Conservation (phyloP, 768 basidiomycete genomes). For the Lyophyllum semitale region DNA sequence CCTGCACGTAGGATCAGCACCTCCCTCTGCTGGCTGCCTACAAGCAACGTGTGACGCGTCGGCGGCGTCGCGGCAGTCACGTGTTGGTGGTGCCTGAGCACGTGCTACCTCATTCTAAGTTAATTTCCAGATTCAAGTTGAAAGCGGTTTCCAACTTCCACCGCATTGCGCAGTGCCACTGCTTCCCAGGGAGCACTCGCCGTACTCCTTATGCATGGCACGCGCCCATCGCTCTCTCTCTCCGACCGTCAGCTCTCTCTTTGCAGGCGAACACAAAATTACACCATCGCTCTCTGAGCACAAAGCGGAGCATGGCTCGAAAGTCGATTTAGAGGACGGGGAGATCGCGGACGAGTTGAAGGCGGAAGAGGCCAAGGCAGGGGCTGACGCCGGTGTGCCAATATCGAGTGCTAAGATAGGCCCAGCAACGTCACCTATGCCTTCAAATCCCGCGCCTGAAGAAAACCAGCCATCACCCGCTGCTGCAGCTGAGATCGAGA, state of each 20-base stretch:
- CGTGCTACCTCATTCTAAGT: no score
- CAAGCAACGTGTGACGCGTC: no score
- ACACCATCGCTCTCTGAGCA: background rate
- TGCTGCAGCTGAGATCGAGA: background rate
- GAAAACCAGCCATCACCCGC: background rate
- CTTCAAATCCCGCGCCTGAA: no score
- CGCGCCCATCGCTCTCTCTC: constrained; percentile 6
- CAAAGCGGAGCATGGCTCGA: background rate
- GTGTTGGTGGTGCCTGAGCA: no score
- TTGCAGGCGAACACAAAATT: background rate
- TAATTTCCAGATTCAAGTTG: background rate
- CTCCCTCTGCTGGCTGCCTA: no score
- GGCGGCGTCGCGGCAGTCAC: no score
- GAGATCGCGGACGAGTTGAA: constrained; percentile 18
- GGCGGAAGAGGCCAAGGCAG: background rate
- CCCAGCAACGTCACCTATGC: background rate
- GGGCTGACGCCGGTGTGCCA: background rate
- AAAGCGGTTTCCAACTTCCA: background rate
- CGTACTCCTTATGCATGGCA: constrained; percentile 2
- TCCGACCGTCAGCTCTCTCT: background rate
- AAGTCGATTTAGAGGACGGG: constrained; percentile 20
- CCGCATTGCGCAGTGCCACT: background rate
- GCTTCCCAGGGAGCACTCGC: background rate
- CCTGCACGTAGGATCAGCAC: no score
- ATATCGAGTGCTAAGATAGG: background rate